A percentile compares a stretch with the other conserved stretches of the same genome.
These are phyloP conservation scores for Angomonas deanei DNA, from an alignment of 208 protist species.

Conservation along the genomic window DNA sequence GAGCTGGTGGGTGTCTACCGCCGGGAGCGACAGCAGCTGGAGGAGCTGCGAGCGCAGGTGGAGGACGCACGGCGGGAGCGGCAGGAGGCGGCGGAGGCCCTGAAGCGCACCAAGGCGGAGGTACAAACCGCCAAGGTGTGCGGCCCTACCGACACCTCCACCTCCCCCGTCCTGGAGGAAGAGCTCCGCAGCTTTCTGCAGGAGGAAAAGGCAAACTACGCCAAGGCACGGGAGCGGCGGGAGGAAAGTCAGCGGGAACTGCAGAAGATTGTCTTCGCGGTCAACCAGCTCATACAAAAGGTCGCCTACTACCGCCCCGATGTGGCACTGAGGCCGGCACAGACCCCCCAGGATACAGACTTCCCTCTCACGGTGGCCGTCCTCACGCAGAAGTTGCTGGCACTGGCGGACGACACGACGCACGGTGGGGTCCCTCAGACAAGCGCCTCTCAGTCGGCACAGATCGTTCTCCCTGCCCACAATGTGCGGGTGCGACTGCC, in stretches of 20 bases:
- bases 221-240: conserved; percentile 9
- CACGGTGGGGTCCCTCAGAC: not conserved
- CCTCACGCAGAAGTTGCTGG: conserved; percentile 42
- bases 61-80: conserved; percentile 15
- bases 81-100: conserved; percentile 17
- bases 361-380: conserved; percentile 32
- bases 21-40: conserved; percentile 52
- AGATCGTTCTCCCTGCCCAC: conserved; percentile 27
- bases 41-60: conserved; percentile 50
- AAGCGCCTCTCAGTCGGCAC: conserved; percentile 16
- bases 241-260: conserved; percentile 20
- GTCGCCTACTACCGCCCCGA: conserved; percentile 33
- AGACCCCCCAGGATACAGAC: conserved; percentile 15
- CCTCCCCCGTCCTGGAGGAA: conserved; percentile 24
- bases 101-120: conserved; percentile 21
- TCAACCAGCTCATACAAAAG: conserved; percentile 24
- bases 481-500: conserved; percentile 27
- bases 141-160: conserved; percentile 8
- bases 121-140: conserved; percentile 2
- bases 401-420: conserved; percentile 39
- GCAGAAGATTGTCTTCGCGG: conserved; percentile 24
- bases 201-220: conserved; percentile 28
- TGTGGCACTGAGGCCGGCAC: conserved; percentile 22
- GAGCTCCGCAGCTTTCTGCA: conserved; percentile 32
- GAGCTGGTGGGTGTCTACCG: conserved; percentile 38